Evolutionary conservation across 345 rosid genomes (phyloP).

Genomic region (Adansonia digitata): DNA sequence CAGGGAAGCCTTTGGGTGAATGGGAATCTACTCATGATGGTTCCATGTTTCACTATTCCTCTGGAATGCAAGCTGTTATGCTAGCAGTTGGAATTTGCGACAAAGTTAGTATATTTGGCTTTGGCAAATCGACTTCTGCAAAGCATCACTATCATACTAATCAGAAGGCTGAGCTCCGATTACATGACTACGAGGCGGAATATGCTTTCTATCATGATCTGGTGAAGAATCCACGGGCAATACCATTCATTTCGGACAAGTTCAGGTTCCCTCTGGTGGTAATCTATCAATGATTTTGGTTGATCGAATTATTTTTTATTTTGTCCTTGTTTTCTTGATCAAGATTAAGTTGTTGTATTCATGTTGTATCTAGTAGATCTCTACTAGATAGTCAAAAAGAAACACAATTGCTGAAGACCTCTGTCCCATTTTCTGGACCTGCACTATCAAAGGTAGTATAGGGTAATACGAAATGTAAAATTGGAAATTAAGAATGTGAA

Average conservation of each 20-base stretch:
- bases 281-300: conserved; percentile 48
- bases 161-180: conserved; percentile 71
- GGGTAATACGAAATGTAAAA: conserved; percentile 20
- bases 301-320: background rate
- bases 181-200: conserved; percentile 90
- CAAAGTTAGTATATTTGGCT: conserved; percentile 73
- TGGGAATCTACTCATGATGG: conserved; percentile 75
- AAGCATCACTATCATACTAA: conserved; percentile 93
- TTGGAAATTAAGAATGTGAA: conserved; percentile 2
- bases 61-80: conserved; percentile 93
- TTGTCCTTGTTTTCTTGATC: conserved; percentile 3
- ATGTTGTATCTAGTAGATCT: conserved; percentile 16
- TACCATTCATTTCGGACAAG: conserved; percentile 63
- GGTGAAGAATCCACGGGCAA: conserved; percentile 41
- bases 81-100: conserved; percentile 75
- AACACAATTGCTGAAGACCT: conserved; percentile 6
- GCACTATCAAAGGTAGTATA: conserved; percentile 24
- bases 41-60: conserved; percentile 77
- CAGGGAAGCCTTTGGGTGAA: conserved; percentile 39
- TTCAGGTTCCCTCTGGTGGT: conserved; percentile 67
- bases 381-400: conserved; percentile 6
- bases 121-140: conserved; percentile 58
- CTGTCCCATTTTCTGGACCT: conserved; percentile 14
- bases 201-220: conserved; percentile 64
- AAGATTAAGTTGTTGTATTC: conserved; percentile 15